Conservation (phyloP, 805 yeast species). For the Suhomyces tanzawaensis region DNA sequence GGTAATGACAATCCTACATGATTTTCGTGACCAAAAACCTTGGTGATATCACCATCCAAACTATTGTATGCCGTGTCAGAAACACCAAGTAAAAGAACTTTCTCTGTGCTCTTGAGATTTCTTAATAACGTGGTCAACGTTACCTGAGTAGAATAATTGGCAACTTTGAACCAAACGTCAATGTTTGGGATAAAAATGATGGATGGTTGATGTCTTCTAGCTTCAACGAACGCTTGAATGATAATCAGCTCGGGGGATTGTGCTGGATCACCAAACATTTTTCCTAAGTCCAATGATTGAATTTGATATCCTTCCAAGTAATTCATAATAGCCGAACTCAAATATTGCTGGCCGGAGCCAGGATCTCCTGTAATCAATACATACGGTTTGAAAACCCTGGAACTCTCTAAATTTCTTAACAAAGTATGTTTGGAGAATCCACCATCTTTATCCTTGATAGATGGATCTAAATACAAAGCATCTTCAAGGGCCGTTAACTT, state of each 20-base stretch:
- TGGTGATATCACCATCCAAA: conserved; percentile 45
- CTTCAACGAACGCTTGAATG: conserved; percentile 82
- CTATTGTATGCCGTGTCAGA: conserved; percentile 49
- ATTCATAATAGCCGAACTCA: conserved; percentile 78
- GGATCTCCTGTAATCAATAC: conserved; percentile 66
- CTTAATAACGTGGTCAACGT: conserved; percentile 70
- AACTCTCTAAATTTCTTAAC: conserved; percentile 43
- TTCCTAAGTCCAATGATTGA: conserved; percentile 79
- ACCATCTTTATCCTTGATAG: conserved; percentile 55
- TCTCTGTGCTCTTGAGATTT: conserved; percentile 67
- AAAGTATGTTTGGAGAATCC: conserved; percentile 71
- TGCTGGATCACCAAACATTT: conserved; percentile 73
- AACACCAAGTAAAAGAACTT: conserved; percentile 70
- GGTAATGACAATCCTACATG: conserved; percentile 48
- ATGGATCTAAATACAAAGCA: conserved; percentile 60
- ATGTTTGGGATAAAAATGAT: conserved; percentile 80
- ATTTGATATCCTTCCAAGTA: conserved; percentile 86
- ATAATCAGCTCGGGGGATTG: conserved; percentile 80
- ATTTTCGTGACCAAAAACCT: conserved; percentile 57
- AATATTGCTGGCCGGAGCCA: conserved; percentile 86
- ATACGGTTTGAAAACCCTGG: conserved; percentile 81
- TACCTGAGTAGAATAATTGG: conserved; percentile 67
- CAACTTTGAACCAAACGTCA: conserved; percentile 69
- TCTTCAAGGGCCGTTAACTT: conserved; percentile 63
- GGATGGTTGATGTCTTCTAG: conserved; percentile 85